Evolutionary conservation across 306 rosid genomes (phyloP).

Genomic region (Dalbergia oliveri): DNA sequence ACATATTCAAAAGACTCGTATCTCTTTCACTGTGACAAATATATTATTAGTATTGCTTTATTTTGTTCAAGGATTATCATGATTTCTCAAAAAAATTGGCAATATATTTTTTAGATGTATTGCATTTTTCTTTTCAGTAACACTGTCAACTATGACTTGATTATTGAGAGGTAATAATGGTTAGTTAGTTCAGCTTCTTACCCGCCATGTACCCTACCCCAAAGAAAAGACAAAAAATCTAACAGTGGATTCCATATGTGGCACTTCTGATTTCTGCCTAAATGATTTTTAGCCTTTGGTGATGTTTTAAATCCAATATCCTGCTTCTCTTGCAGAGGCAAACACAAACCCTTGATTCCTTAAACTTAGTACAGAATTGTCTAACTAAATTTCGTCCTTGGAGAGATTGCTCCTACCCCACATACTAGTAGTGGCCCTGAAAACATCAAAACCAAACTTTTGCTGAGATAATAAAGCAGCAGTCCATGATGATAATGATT

Average conservation of each 20-base stretch:
- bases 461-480: neutral
- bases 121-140: conserved; percentile 1
- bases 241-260: conserved; percentile 42
- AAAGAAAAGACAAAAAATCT: conserved; percentile 45
- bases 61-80: too few relatives aligned
- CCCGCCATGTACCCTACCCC: conserved; percentile 37
- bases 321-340: conserved; percentile 41
- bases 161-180: conserved; percentile 41
- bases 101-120: too few relatives aligned
- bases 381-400: conserved; percentile 10
- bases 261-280: conserved; percentile 37
- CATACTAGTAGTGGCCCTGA: conserved; percentile 46
- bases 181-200: conserved; percentile 29
- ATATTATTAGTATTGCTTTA: too few relatives aligned
- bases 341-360: conserved; percentile 48
- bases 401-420: conserved; percentile 41
- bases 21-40: too few relatives aligned
- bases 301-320: conserved; percentile 33
- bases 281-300: conserved; percentile 10
- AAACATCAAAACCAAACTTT: conserved; percentile 38
- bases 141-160: conserved; percentile 35
- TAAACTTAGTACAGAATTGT: conserved; percentile 41
- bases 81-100: too few relatives aligned
- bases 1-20: too few relatives aligned
- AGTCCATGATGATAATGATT: conserved; percentile 14